Percentiles rank a stretch among this genome's conserved stretches.
Evolutionary conservation across 2,329 filamentous ascomycete genomes (phyloP).

Genomic region (Colletotrichum zoysiae): DNA sequence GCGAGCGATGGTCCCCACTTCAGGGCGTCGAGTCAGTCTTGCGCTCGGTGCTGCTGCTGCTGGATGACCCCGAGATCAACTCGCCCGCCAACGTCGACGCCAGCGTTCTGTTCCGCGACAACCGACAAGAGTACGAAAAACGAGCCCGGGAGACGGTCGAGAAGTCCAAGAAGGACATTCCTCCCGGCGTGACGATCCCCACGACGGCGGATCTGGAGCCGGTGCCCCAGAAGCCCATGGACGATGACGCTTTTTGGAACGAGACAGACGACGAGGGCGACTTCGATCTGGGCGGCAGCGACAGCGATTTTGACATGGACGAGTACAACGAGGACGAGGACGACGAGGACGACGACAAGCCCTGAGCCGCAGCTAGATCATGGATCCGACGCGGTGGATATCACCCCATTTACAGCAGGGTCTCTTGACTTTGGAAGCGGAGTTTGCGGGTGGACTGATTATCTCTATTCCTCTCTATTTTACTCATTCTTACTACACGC

Average conservation of each 20-base stretch:
- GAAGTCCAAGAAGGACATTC: slow-evolving; percentile 82
- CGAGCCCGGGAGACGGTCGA: slow-evolving; percentile 78
- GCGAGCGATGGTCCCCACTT: slow-evolving; percentile 93
- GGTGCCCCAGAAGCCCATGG: slow-evolving; percentile 69
- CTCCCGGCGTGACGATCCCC: slow-evolving; percentile 84
- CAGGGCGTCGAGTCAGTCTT: slow-evolving; percentile 96
- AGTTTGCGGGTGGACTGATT: slow-evolving; percentile 12
- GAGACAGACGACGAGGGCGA: slow-evolving; percentile 82
- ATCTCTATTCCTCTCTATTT: slow-evolving; percentile 9
- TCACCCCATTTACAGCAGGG: not conserved
- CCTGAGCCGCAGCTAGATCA: slow-evolving; percentile 7
- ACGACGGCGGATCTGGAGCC: slow-evolving; percentile 74
- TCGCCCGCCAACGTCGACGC: slow-evolving; percentile 97
- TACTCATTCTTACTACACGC: slow-evolving; percentile 27
- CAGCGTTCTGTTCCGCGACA: slow-evolving; percentile 84
- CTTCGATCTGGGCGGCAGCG: slow-evolving; percentile 75
- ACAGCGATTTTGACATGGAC: slow-evolving; percentile 73
- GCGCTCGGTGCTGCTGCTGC: slow-evolving; percentile 88
- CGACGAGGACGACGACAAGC: slow-evolving; percentile 57
- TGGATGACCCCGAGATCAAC: slow-evolving; percentile 93
- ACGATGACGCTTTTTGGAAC: slow-evolving; percentile 86
- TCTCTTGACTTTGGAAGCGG: slow-evolving; percentile 9
- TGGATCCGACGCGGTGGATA: not conserved
- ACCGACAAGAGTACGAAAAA: slow-evolving; percentile 76
- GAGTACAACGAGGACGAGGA: slow-evolving; percentile 71